Evolutionary conservation across 1,139 yeast genomes (phyloP).

Genomic region (Meyerozyma carpophila): DNA sequence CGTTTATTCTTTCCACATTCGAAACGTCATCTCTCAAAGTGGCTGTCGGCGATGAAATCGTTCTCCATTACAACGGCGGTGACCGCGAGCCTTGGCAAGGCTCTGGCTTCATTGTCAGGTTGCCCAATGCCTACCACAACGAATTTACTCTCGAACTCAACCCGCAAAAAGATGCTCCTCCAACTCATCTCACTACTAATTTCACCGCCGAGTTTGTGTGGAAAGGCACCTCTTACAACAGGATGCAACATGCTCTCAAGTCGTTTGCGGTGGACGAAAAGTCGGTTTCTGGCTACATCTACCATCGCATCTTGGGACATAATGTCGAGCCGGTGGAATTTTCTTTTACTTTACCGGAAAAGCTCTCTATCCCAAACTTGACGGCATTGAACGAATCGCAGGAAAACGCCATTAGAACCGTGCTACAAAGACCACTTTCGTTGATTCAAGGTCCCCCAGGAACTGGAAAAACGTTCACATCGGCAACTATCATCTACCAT

Average conservation of each 20-base stretch:
- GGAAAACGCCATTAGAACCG: constrained; percentile 68
- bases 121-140: constrained; percentile 67
- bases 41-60: constrained; percentile 84
- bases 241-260: constrained; percentile 79
- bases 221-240: constrained; percentile 78
- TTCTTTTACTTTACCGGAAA: constrained; percentile 54
- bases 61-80: constrained; percentile 52
- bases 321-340: constrained; percentile 64
- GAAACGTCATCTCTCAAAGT: constrained; percentile 66
- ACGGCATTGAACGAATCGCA: constrained; percentile 76
- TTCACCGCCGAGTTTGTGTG: constrained; percentile 87
- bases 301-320: constrained; percentile 79
- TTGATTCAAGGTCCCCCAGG: constrained; percentile 98
- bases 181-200: constrained; percentile 58
- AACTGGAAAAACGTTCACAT: constrained; percentile 93
- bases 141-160: constrained; percentile 69
- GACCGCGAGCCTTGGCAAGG: constrained; percentile 62
- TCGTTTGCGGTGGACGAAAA: constrained; percentile 66
- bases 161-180: constrained; percentile 29
- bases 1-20: constrained; percentile 62
- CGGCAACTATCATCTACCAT: constrained; percentile 84
- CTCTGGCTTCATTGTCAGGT: constrained; percentile 62
- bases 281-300: constrained; percentile 72
- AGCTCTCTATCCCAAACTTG: constrained; percentile 60
- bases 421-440: constrained; percentile 69